Percentiles rank a stretch among this genome's conserved stretches.
phyloP scores from a whole-genome alignment of 805 yeast genomes.

The Wilhelminamyces savonicus region DNA sequence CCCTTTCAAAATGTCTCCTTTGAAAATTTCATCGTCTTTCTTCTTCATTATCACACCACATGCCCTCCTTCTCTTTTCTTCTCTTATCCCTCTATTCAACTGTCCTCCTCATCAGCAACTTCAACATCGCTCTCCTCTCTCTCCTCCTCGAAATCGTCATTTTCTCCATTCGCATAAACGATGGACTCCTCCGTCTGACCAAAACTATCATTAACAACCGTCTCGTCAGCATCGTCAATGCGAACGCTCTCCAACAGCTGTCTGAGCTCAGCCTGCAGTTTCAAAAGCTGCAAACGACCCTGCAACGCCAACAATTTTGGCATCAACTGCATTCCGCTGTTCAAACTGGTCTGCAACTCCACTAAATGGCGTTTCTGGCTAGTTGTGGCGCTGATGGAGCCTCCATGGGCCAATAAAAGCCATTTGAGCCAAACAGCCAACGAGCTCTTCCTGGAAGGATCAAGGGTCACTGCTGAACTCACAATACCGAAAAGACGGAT shows the following conservation, averaged over 20 bases:
- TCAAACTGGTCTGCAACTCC: constrained; percentile 50
- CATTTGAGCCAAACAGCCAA: constrained; percentile 71
- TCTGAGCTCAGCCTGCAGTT: constrained; percentile 70
- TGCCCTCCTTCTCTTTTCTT: too few species aligned
- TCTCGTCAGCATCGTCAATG: constrained; percentile 11
- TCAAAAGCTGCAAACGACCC: constrained; percentile 76
- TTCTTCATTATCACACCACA: too few species aligned
- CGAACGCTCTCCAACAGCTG: constrained; percentile 6
- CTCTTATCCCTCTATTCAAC: constrained; percentile 22
- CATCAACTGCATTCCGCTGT: constrained; percentile 49
- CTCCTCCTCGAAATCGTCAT: constrained; percentile 24
- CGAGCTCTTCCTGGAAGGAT: constrained; percentile 19
- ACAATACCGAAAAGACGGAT: constrained; percentile 21
- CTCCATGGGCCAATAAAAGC: constrained; percentile 65
- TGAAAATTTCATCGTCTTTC: too few species aligned
- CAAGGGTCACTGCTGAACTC: constrained; percentile 19
- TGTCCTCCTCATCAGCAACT: constrained; percentile 33
- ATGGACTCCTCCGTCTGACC: constrained; percentile 21
- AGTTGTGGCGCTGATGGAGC: constrained; percentile 47
- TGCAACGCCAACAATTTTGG: constrained; percentile 72
- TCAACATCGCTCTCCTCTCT: constrained; percentile 8
- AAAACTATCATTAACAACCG: constrained; percentile 7
- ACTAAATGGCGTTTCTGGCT: constrained; percentile 52
- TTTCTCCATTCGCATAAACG: constrained; percentile 35
- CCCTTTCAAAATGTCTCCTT: too few species aligned